Base-by-base conservation (phyloP, 75 land plant genomes). In the Pinus tabuliformis region DNA sequence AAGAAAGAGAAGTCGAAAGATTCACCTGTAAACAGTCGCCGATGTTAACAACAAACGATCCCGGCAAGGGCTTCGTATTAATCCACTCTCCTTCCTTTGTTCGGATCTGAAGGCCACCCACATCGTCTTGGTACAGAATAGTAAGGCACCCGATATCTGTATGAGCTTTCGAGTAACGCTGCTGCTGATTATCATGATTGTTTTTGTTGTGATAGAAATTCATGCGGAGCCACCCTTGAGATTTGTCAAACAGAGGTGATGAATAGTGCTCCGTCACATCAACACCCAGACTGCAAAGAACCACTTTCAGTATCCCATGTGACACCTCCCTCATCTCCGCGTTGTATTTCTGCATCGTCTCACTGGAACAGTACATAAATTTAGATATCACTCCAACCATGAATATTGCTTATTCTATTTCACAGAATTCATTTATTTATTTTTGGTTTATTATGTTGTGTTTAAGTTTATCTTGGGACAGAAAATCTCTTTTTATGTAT, bases 51-150 rank as follows among this genome's bases (percentile, higher is more conserved):
- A 87, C 81, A 20, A 91, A 79, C 0, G 91, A 73, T 45, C 78
- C 84, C 8, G 79, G 82, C 49, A 84, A 70, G 11, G 91, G 91
- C 36, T 33, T 75, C 5, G 89, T 75, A 66, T 84, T 81, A 57
- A 86, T 68, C 93, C 93, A 91, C 21, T 83, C 74, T 13, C 89
- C 91, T 57, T 86, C 80, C 76, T 73, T 83, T 8, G 79, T 78
- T 68, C 76, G 76, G 78, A 89, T 89, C 66, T 91, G 91, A 5
- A 91, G 85, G 4, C 93, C 93, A 1, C 91, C 93, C 6, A 81
- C 78, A 33, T 86, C 82, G 79, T 91, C 93, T 60, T 86, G 93
- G 37, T 83, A 78, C 28, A 91, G 62, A 13, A 91, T 78, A 18
- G 93, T 89, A 18, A 91, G 59, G 75, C 87, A 85, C 26, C 85